phyloP scores from a whole-genome alignment of 2,329 filamentous ascomycete species.

The Hymenoscyphus fraxineus region DNA sequence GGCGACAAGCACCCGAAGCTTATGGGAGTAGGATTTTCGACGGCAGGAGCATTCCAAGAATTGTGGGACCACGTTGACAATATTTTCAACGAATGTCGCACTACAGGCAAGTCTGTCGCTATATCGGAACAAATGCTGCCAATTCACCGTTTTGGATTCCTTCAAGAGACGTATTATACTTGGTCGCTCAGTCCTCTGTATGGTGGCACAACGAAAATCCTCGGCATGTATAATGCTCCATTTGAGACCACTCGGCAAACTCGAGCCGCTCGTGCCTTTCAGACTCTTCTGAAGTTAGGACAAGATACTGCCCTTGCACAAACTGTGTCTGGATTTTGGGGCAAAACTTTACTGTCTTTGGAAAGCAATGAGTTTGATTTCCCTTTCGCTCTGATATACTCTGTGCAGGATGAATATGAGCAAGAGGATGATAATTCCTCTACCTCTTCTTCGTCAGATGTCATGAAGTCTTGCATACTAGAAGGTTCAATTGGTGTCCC shows the following conservation, averaged over 20 bases:
- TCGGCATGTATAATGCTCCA: constrained; percentile 73
- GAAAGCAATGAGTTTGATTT: constrained; percentile 71
- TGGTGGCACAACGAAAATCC: constrained; percentile 66
- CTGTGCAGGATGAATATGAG: constrained; percentile 60
- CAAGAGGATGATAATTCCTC: constrained; percentile 66
- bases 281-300: constrained; percentile 70
- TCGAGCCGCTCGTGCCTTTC: constrained; percentile 71
- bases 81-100: constrained; percentile 62
- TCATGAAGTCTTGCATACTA: constrained; percentile 61
- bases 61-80: constrained; percentile 69
- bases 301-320: constrained; percentile 68
- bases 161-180: constrained; percentile 79
- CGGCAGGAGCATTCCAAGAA: constrained; percentile 58
- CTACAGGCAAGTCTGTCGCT: constrained; percentile 71
- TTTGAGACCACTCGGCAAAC: constrained; percentile 77
- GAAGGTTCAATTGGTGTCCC: constrained; percentile 70
- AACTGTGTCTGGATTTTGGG: constrained; percentile 70
- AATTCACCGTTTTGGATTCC: constrained; percentile 61
- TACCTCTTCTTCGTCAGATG: constrained; percentile 60
- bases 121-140: constrained; percentile 77
- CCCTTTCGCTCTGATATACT: constrained; percentile 74
- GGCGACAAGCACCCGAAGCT: constrained; percentile 71
- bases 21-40: constrained; percentile 48
- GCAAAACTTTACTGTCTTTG: constrained; percentile 61
- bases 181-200: constrained; percentile 57